phyloP scores from a whole-genome alignment of 2,329 filamentous ascomycete species.

The Cytospora schulzeri region DNA sequence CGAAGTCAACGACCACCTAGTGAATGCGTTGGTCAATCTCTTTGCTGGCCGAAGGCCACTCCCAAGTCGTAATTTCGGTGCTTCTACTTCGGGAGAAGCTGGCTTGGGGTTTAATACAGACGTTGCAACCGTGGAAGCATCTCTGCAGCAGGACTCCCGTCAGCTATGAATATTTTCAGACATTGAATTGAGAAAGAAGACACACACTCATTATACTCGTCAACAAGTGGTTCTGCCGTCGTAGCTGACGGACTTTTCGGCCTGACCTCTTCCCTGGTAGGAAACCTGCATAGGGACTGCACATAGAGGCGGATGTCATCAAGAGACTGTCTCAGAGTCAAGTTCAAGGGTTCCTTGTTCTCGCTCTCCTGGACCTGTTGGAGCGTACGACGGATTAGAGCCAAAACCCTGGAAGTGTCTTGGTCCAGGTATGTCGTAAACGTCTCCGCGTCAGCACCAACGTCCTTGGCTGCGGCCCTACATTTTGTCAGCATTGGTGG shows the following conservation, averaged over 20 bases:
- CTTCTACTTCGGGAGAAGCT: not conserved
- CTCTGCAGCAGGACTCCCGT: not conserved
- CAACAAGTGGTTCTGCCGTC: not conserved
- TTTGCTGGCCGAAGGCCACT: conserved; percentile 7
- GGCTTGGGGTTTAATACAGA: not conserved
- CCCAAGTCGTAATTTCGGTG: not conserved
- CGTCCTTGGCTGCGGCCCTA: conserved; percentile 18
- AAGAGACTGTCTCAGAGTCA: conserved; percentile 8
- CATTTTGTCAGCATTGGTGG: not conserved
- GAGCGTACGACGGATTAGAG: conserved; percentile 19
- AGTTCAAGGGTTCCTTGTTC: conserved; percentile 4
- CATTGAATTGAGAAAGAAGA: too few species aligned
- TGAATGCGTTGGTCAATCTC: conserved; percentile 7
- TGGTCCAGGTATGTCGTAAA: conserved; percentile 20
- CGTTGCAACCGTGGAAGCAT: not conserved
- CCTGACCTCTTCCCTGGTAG: not conserved
- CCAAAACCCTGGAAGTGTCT: conserved; percentile 18
- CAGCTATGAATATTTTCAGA: not conserved
- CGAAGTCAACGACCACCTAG: conserved; percentile 7
- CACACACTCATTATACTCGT: conserved; percentile 8
- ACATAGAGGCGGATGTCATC: conserved; percentile 22
- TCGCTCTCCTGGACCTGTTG: conserved; percentile 18
- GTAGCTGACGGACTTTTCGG: not conserved
- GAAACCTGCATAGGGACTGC: conserved; percentile 12
- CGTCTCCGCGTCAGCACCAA: conserved; percentile 8